These are phyloP conservation scores for Chlorella sp. DNA, from an alignment of 139 green algal species.

Conservation along the genomic window DNA sequence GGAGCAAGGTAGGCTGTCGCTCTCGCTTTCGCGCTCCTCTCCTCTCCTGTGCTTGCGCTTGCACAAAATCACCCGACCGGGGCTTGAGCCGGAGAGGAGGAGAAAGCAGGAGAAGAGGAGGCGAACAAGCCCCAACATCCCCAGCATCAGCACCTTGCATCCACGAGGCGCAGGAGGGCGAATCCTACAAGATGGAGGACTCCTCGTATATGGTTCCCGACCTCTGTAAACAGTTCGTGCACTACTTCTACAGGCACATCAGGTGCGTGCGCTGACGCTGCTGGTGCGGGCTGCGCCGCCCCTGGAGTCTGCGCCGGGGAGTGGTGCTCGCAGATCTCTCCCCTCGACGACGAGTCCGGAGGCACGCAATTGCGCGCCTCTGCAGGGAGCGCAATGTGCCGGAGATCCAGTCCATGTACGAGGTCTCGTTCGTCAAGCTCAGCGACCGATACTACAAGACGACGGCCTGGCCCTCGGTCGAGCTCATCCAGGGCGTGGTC, in stretches of 20 bases:
- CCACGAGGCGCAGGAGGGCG: background rate
- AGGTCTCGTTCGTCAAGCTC: slow-evolving; percentile 87
- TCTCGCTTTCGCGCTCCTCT: no score
- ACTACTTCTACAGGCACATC: slow-evolving; percentile 96
- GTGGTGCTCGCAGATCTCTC: background rate
- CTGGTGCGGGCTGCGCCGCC: background rate
- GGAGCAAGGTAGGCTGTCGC: no score
- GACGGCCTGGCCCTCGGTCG: slow-evolving; percentile 76
- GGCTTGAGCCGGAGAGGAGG: no score
- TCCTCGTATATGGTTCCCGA: slow-evolving; percentile 61
- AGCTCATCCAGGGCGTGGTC: slow-evolving; percentile 78
- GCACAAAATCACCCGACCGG: no score
- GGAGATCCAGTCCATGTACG: slow-evolving; percentile 97
- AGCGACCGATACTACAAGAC: slow-evolving; percentile 95
- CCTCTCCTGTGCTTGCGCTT: no score
- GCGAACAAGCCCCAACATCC: no score
- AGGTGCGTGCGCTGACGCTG: slow-evolving; percentile 27
- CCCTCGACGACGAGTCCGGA: no score
- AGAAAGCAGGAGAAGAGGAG: no score
- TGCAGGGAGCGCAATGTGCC: slow-evolving; percentile 90
- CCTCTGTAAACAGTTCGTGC: slow-evolving; percentile 92
- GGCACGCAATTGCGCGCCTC: background rate
- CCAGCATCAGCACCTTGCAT: background rate
- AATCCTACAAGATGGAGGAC: background rate
- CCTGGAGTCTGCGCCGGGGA: background rate